A percentile compares a stretch with the other conserved stretches of the same genome.
These are phyloP conservation scores for Scenedesmus sp. DNA, from an alignment of 163 green algal genomes.

Conservation along the genomic window DNA sequence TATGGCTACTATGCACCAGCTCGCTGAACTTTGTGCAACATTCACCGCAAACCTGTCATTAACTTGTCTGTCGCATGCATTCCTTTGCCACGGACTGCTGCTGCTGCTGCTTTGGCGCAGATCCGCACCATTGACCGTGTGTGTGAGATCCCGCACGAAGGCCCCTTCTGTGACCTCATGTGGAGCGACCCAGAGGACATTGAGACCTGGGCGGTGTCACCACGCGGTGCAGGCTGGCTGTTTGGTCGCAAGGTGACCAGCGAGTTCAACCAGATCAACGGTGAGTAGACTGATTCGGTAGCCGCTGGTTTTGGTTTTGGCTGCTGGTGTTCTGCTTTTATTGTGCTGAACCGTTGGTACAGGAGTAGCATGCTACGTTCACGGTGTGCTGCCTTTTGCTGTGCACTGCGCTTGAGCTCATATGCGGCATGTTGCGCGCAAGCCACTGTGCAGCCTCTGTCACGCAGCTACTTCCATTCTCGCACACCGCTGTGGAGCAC, in stretches of 20 bases:
- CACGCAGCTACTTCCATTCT: too few species aligned
- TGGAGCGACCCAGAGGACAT: slow-evolving; percentile 99
- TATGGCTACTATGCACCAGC: too few species aligned
- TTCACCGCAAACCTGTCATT: neutral
- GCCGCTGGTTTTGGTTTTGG: neutral
- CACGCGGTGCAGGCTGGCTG: slow-evolving; percentile 95
- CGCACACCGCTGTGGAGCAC: too few species aligned
- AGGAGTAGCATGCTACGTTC: too few species aligned
- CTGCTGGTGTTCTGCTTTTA: neutral
- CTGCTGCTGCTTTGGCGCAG: slow-evolving; percentile 55
- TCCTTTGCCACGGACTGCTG: neutral
- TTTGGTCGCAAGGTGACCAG: slow-evolving; percentile 93
- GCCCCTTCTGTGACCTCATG: slow-evolving; percentile 98
- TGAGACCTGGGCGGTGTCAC: slow-evolving; percentile 96
- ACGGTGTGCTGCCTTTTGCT: too few species aligned
- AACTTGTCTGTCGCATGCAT: neutral
- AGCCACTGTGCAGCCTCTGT: too few species aligned
- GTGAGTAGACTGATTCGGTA: slow-evolving; percentile 43
- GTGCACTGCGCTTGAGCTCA: too few species aligned
- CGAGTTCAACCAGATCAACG: slow-evolving; percentile 99
- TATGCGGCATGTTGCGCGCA: too few species aligned
- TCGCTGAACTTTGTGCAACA: too few species aligned
- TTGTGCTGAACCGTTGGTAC: neutral
- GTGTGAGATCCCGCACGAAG: slow-evolving; percentile 99
- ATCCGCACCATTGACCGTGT: slow-evolving; percentile 97